Evolutionary conservation across 306 rosid genomes (phyloP).

Genomic region (Senna tora): DNA sequence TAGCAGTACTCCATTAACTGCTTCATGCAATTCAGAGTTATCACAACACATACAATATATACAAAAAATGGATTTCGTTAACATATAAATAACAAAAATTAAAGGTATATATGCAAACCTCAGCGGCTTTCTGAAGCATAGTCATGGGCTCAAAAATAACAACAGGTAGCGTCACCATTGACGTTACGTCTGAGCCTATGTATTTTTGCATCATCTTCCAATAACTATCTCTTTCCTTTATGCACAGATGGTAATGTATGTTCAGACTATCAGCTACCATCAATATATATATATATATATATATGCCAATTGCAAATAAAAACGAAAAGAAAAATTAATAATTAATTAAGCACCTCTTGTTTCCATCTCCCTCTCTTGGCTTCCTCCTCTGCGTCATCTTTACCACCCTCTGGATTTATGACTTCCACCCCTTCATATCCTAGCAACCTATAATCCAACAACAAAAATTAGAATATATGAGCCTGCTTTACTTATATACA

Average conservation of each 20-base stretch:
- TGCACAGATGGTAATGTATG: not conserved
- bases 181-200: conserved; percentile 81
- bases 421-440: conserved; percentile 94
- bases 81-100: not conserved
- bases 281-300: too few species aligned
- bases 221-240: conserved; percentile 88
- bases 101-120: conserved; percentile 57
- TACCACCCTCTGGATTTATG: conserved; percentile 92
- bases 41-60: conserved; percentile 12
- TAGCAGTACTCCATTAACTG: conserved; percentile 95
- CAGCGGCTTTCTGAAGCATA: conserved; percentile 92
- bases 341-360: conserved; percentile 75
- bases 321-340: conserved; percentile 2
- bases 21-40: conserved; percentile 34
- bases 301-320: not conserved
- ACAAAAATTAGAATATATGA: conserved; percentile 27
- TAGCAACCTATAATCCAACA: conserved; percentile 53
- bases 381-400: conserved; percentile 92
- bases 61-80: conserved; percentile 20
- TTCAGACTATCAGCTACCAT: conserved; percentile 34
- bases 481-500: too few species aligned
- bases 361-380: conserved; percentile 94
- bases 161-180: conserved; percentile 91
- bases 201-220: conserved; percentile 97
- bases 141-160: conserved; percentile 96